Conservation (phyloP, 306 rosid species). For the Datisca glomerata region DNA sequence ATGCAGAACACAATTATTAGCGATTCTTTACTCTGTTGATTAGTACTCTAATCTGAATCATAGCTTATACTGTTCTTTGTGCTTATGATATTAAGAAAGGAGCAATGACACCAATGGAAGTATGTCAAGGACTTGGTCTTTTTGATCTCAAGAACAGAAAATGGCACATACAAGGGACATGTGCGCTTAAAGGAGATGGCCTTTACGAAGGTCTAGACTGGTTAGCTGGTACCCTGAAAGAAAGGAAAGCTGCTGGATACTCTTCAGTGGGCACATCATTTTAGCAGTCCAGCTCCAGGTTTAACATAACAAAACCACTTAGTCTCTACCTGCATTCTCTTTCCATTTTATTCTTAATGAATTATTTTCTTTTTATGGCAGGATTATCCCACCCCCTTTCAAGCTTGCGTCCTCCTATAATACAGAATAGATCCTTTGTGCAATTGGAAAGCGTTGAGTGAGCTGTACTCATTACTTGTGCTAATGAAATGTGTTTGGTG, state of each 20-base stretch:
- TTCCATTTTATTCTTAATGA: background rate
- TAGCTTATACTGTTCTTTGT: background rate
- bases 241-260: slow-evolving; percentile 69
- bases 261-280: slow-evolving; percentile 72
- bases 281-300: slow-evolving; percentile 21
- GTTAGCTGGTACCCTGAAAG: slow-evolving; percentile 84
- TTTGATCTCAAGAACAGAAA: slow-evolving; percentile 83
- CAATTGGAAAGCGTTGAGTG: too few relatives aligned
- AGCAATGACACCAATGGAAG: slow-evolving; percentile 93
- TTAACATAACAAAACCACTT: too few relatives aligned
- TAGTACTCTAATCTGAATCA: too few relatives aligned
- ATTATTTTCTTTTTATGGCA: too few relatives aligned
- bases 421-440: too few relatives aligned
- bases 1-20: too few relatives aligned
- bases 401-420: too few relatives aligned
- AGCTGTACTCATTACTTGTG: too few relatives aligned
- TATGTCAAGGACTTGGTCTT: slow-evolving; percentile 87
- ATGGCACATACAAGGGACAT: slow-evolving; percentile 96
- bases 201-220: slow-evolving; percentile 96
- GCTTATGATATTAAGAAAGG: slow-evolving; percentile 40
- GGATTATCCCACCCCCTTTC: background rate
- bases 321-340: background rate
- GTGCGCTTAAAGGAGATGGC: slow-evolving; percentile 88
- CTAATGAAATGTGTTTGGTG: too few relatives aligned
- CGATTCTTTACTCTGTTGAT: too few relatives aligned